Evolutionary conservation across 805 yeast species (phyloP), one percentile per base, ranked within the genome.

Genomic region (Naumovozyma baii): DNA sequence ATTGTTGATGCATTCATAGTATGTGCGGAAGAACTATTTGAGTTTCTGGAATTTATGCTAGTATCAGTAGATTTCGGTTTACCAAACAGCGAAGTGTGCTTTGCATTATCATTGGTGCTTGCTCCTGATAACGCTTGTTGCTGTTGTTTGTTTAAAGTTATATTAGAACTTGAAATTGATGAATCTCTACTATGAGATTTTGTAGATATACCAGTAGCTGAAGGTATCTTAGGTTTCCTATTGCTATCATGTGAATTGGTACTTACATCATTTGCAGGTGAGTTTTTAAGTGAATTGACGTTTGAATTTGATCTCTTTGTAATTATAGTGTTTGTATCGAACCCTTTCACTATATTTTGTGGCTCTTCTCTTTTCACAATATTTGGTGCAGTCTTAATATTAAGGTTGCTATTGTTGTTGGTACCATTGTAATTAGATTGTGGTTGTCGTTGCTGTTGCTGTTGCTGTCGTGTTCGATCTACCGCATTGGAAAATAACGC

Each of bases 341-440:
- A 54, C 4, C 59, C 59, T 15, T 44, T 51, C 5, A 51, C 49
- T 13, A 54, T 44, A 15, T 39, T 46, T 35, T 41, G 46, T 9
- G 55, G 55, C 17, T 42, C 45, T 38, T 48, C 51, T 26, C 45
- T 48, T 37, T 29, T 29, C 13, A 29, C 14, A 29, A n/a, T 12
- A 13, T 22, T 22, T 8, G 28, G 7, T 8, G 10, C 12, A 7
- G 12, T 22, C 12, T 22, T 22, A 22, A 22, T 8, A 22, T 22
- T 22, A 8, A 22, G 7, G 28, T 29, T 26, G 26, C 22, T 26
- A 19, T n/a, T 18, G 20, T 33, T 26, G 12, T 8, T 12, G 7
- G 28, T 22, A 22, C 10, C 12, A 8, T 22, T 22, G 12, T 22
- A 22, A n/a, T n/a, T n/a, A n/a, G n/a, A n/a, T n/a, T n/a, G n/a